A percentile compares a stretch with the other conserved stretches of the same genome.
Evolutionary conservation across 2,329 filamentous ascomycete genomes (phyloP).

Genomic region (Akanthomyces dipterigenus): DNA sequence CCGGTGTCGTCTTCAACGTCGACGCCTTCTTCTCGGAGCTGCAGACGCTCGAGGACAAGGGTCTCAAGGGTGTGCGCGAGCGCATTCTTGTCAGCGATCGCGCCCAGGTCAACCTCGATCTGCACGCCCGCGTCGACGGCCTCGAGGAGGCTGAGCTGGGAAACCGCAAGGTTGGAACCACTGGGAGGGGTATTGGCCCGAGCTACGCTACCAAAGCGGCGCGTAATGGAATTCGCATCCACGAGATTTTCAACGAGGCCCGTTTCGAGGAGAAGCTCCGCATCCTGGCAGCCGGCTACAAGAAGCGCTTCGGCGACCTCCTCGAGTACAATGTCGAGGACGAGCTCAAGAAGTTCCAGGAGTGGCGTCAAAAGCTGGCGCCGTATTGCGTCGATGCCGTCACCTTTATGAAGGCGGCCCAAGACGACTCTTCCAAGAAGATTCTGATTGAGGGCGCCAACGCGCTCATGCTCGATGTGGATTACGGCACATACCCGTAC

Average conservation of each 20-base stretch:
- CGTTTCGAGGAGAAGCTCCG: constrained; percentile 62
- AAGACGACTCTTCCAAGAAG: constrained; percentile 43
- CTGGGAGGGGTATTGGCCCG: constrained; percentile 30
- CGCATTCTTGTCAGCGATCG: constrained; percentile 58
- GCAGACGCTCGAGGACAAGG: constrained; percentile 32
- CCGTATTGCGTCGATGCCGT: constrained; percentile 62
- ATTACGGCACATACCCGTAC: constrained; percentile 36
- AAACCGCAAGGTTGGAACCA: constrained; percentile 27
- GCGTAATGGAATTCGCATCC: constrained; percentile 59
- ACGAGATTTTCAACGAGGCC: constrained; percentile 61
- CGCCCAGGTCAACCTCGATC: constrained; percentile 56
- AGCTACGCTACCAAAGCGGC: constrained; percentile 20
- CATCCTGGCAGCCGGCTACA: constrained; percentile 50
- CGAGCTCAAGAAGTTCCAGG: constrained; percentile 57
- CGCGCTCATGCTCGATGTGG: constrained; percentile 59
- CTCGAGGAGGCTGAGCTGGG: constrained; percentile 54
- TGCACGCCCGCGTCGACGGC: constrained; percentile 63
- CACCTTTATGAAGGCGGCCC: constrained; percentile 54
- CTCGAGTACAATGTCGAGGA: constrained; percentile 61
- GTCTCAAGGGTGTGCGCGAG: constrained; percentile 31
- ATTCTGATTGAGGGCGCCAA: constrained; percentile 63
- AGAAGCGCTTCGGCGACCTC: constrained; percentile 62
- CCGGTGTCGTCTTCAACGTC: constrained; percentile 61
- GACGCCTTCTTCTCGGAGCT: constrained; percentile 36
- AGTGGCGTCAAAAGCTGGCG: constrained; percentile 49